A percentile compares a stretch with the other conserved stretches of the same genome.
These are phyloP conservation scores for Decorospora gaudefroyi DNA, from an alignment of 2,329 filamentous ascomycete genomes.

Conservation along the genomic window DNA sequence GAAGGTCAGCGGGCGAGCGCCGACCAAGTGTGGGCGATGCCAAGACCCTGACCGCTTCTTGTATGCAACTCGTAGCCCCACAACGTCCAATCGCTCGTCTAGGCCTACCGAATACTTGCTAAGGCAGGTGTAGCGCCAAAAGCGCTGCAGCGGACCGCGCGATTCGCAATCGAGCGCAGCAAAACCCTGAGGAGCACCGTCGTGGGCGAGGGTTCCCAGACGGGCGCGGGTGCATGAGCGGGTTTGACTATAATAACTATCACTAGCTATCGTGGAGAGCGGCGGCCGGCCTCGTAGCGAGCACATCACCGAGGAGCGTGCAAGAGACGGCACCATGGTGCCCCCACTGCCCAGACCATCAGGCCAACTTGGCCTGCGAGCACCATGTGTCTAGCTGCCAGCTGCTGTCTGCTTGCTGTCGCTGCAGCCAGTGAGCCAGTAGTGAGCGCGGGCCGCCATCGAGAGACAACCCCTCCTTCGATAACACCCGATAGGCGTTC, in stretches of 20 bases:
- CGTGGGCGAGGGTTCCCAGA: conserved; percentile 23
- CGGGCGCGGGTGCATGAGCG: conserved; percentile 6
- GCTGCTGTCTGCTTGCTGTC: too few species aligned
- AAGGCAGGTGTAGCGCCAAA: conserved; percentile 32
- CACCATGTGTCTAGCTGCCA: too few species aligned
- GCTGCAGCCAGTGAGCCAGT: conserved; percentile 31
- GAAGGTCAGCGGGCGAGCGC: conserved; percentile 32
- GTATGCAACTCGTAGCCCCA: conserved; percentile 18
- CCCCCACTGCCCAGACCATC: too few species aligned
- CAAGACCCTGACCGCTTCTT: conserved; percentile 20
- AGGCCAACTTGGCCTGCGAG: too few species aligned
- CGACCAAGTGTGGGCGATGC: conserved; percentile 18
- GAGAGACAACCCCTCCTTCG: conserved; percentile 27
- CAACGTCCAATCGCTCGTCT: conserved; percentile 18
- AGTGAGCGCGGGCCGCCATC: too few species aligned
- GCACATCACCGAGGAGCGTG: conserved; percentile 10
- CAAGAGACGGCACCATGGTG: conserved; percentile 25
- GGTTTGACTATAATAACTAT: conserved; percentile 11
- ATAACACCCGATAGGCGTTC: conserved; percentile 40
- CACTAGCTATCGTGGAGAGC: conserved; percentile 12
- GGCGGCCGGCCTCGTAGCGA: conserved; percentile 9
- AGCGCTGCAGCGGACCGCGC: conserved; percentile 37
- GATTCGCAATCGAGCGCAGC: conserved; percentile 25
- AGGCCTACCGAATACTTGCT: conserved; percentile 17
- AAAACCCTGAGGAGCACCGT: conserved; percentile 23